Base-by-base conservation (phyloP, 1,284 basidiomycete genomes). In the Macrocystidia cucumis region DNA sequence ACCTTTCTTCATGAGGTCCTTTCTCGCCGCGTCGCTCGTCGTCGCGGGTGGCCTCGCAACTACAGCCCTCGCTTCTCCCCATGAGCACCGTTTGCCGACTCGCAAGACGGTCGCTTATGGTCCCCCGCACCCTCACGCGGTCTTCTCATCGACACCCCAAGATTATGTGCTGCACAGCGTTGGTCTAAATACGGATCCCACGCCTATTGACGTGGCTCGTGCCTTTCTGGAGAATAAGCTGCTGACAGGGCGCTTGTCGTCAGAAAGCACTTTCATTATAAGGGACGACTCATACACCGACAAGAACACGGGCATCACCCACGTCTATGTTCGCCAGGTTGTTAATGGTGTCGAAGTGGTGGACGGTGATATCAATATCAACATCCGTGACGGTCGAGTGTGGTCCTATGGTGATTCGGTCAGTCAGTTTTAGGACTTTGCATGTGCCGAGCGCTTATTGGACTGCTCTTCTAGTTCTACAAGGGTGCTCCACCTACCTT, bases 291-390 rank as follows among this genome's bases (percentile, higher is more conserved):
- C 87, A 20, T 93, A 93, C 59, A 91, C 86, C 32, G 91, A 95
- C 60, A 60, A 63, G 41, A 72, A 70, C 39, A 91, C 88, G 2
- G 84, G 83, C n/a, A 70, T 92, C 30, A 83, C 86, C 13, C 88
- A 93, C 57, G 67, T 91, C 46, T 92, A 89, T 50, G 76, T 82
- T 43, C 74, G 80, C 44, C 91, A 97, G 60, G 47, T 85, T 35
- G 57, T 92, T 48, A 77, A 85, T 44, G 88, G 89, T 26, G 64
- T 92, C 37, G 88, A 92, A 54, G 88, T 97, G 9, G 69, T 75
- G 11, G 88, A 96, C 51, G 91, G 83, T 29, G 83, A 92, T 59
- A 74, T 92, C 60, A 93, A 95, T 57, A 62, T 96, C 54, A 93
- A 95, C 64, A 67, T 93, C 54, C 84, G 82, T 60, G 73, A 85